Conservation (phyloP, 192 early-diverging fungal species). For the Radiomyces spectabilis region DNA sequence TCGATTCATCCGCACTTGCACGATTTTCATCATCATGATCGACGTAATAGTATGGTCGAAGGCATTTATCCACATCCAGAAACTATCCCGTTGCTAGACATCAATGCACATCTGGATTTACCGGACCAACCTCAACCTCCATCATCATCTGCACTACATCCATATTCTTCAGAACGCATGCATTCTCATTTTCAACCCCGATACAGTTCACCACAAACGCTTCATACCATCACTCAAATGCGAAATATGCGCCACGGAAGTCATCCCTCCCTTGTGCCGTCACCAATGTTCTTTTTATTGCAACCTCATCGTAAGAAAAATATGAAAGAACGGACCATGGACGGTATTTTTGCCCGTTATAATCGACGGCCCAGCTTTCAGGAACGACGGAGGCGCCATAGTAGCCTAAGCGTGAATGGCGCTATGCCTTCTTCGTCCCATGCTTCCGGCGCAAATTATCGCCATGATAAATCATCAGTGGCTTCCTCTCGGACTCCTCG, state of each 20-base stretch:
- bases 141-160: neutral
- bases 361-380: neutral
- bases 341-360: conserved; percentile 1
- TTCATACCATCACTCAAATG: neutral
- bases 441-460: neutral
- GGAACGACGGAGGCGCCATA: too few relatives aligned
- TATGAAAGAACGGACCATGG: neutral
- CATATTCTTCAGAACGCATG: neutral
- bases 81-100: neutral
- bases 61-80: neutral
- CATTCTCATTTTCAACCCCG: neutral
- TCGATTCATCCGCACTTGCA: neutral
- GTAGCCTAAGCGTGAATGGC: neutral
- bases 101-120: neutral
- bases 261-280: neutral
- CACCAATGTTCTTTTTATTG: neutral
- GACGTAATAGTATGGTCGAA: conserved; percentile 9
- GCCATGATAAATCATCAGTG: neutral
- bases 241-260: conserved; percentile 4
- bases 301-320: neutral
- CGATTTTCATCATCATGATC: conserved; percentile 2
- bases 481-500: neutral
- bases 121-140: neutral
- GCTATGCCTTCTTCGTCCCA: neutral
- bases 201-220: neutral